These are phyloP conservation scores for Aspergillus awamori DNA, from an alignment of 2,329 filamentous ascomycete species.

Conservation along the genomic window DNA sequence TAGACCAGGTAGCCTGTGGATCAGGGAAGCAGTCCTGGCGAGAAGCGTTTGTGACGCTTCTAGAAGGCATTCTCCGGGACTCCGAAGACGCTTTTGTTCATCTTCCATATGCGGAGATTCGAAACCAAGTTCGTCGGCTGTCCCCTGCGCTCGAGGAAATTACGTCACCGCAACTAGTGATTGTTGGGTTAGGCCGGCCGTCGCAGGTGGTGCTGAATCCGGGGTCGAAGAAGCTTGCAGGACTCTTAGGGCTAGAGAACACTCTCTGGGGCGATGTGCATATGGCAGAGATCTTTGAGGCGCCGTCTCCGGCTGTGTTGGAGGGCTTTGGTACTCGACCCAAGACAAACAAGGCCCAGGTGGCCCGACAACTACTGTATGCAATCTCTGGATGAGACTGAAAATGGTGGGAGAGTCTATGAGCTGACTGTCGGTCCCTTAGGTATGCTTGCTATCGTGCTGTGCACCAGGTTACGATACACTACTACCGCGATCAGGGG, in stretches of 20 bases:
- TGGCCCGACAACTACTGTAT: conserved; percentile 40
- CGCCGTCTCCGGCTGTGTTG: conserved; percentile 38
- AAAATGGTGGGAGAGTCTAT: background rate
- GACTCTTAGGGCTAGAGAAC: conserved; percentile 56
- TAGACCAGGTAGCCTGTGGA: conserved; percentile 51
- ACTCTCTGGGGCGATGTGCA: conserved; percentile 61
- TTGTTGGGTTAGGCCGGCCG: conserved; percentile 52
- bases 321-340: conserved; percentile 38
- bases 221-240: conserved; percentile 51
- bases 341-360: conserved; percentile 28
- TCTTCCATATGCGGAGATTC: conserved; percentile 58
- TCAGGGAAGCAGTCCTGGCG: conserved; percentile 55
- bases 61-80: conserved; percentile 59
- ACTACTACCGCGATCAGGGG: conserved; percentile 43
- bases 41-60: conserved; percentile 54
- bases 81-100: conserved; percentile 62
- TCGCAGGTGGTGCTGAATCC: conserved; percentile 57
- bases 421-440: conserved; percentile 1
- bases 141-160: conserved; percentile 53
- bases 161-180: conserved; percentile 54
- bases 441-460: conserved; percentile 46
- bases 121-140: conserved; percentile 52
- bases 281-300: conserved; percentile 55
- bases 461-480: conserved; percentile 40
- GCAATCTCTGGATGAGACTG: conserved; percentile 15